These are phyloP conservation scores for Fusarium aywerte DNA, from an alignment of 2,329 filamentous ascomycete species.

Conservation along the genomic window DNA sequence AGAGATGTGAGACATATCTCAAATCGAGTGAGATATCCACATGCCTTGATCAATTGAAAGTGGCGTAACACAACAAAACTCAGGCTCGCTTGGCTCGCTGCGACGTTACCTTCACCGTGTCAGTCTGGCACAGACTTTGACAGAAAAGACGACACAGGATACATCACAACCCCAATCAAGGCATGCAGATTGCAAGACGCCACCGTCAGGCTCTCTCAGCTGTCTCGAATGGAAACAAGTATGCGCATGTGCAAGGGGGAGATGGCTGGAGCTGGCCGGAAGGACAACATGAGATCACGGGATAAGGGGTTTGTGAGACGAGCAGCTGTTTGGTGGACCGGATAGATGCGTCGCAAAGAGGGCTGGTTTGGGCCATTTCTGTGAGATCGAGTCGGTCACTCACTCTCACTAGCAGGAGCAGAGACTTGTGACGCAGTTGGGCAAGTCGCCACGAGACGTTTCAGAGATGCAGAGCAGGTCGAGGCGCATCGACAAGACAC, in stretches of 20 bases:
- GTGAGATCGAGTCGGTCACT: slow-evolving; percentile 8
- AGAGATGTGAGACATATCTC: slow-evolving; percentile 9
- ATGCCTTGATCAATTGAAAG: slow-evolving; percentile 9
- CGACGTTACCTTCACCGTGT: slow-evolving; percentile 28
- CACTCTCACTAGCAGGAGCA: slow-evolving; percentile 1
- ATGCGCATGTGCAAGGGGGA: slow-evolving; percentile 25
- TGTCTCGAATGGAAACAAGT: slow-evolving; percentile 30
- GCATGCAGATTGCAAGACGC: slow-evolving; percentile 16
- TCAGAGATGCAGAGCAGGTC: slow-evolving; percentile 34
- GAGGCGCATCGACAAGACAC: slow-evolving; percentile 28
- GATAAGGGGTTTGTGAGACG: slow-evolving; percentile 36
- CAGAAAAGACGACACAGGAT: slow-evolving; percentile 18
- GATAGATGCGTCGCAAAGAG: slow-evolving; percentile 46
- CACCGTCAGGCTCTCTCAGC: slow-evolving; percentile 5
- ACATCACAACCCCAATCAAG: slow-evolving; percentile 3
- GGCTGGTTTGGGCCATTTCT: slow-evolving; percentile 44
- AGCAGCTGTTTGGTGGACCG: slow-evolving; percentile 34
- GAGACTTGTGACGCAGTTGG: slow-evolving; percentile 10
- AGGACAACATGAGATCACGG: slow-evolving; percentile 42
- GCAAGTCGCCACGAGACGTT: slow-evolving; percentile 35
- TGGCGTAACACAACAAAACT: slow-evolving; percentile 25
- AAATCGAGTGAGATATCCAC: slow-evolving; percentile 1
- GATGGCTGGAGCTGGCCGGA: slow-evolving; percentile 13
- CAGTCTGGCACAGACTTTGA: slow-evolving; percentile 25
- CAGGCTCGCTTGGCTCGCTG: slow-evolving; percentile 37